Evolutionary conservation across 2,329 filamentous ascomycete genomes (phyloP).

Genomic region (Trichocomaceae sp.): DNA sequence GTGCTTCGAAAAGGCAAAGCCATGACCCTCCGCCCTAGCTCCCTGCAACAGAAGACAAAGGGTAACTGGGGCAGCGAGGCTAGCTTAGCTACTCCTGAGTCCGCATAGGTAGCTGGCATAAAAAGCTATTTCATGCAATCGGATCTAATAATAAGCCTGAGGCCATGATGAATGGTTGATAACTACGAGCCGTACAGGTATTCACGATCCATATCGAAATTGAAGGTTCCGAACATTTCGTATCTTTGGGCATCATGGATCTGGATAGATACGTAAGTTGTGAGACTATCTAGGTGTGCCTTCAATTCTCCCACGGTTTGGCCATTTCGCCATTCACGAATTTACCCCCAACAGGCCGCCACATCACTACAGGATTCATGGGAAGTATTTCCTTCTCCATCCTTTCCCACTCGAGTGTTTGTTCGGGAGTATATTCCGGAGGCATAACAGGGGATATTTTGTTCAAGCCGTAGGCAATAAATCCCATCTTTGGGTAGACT

Average conservation of each 20-base stretch:
- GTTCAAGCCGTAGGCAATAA: slow-evolving; percentile 1
- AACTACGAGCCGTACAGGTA: background rate
- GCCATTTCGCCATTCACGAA: slow-evolving; percentile 8
- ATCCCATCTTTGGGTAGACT: slow-evolving; percentile 2
- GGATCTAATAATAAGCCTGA: background rate
- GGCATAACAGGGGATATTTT: slow-evolving; percentile 1
- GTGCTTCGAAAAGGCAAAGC: background rate
- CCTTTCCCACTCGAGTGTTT: slow-evolving; percentile 3
- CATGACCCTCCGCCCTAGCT: background rate
- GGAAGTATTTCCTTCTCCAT: slow-evolving; percentile 1
- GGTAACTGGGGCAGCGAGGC: background rate
- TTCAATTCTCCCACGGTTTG: background rate
- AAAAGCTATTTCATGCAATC: background rate
- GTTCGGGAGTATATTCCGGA: background rate
- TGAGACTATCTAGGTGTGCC: background rate
- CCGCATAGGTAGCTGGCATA: no score
- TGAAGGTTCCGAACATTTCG: background rate
- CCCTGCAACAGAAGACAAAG: background rate
- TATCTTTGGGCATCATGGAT: background rate
- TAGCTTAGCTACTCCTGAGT: no score
- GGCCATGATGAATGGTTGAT: no score
- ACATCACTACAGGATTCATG: background rate
- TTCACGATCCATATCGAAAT: background rate
- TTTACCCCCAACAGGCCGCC: slow-evolving; percentile 4
- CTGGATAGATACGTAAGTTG: background rate